These are phyloP conservation scores for Collybia sp. DNA, from an alignment of 768 basidiomycete species.

Conservation along the genomic window DNA sequence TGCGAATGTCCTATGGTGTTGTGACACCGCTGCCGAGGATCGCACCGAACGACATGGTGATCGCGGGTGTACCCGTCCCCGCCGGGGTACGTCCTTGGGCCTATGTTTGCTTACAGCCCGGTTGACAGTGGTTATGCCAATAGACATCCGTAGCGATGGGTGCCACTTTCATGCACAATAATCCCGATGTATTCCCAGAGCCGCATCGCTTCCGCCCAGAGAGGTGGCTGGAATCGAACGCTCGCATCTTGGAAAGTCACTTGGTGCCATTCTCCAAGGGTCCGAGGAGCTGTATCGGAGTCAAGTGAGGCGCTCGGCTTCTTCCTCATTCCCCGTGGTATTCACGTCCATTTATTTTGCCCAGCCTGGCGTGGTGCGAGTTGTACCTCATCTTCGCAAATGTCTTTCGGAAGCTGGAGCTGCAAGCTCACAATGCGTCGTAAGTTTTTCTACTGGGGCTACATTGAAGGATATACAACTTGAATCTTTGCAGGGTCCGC, in stretches of 20 bases:
- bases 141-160: constrained; percentile 39
- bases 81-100: constrained; percentile 31
- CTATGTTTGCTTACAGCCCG: neutral
- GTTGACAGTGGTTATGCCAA: neutral
- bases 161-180: constrained; percentile 30
- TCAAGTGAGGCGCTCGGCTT: constrained; percentile 28
- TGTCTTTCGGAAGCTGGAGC: constrained; percentile 31
- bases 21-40: too few relatives aligned
- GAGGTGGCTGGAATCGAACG: constrained; percentile 30
- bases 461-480: constrained; percentile 12
- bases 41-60: constrained; percentile 22
- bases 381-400: constrained; percentile 34
- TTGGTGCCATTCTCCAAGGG: constrained; percentile 41
- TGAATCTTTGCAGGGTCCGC: constrained; percentile 19
- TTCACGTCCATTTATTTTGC: too few relatives aligned
- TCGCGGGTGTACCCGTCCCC: constrained; percentile 32
- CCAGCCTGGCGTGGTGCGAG: constrained; percentile 39
- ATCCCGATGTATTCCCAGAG: constrained; percentile 34
- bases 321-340: too few relatives aligned
- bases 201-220: constrained; percentile 35
- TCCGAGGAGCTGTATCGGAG: constrained; percentile 37
- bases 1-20: constrained; percentile 36
- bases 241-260: constrained; percentile 27
- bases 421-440: constrained; percentile 26
- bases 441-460: constrained; percentile 6